These are phyloP conservation scores for Apiospora aurea DNA, from an alignment of 2,329 filamentous ascomycete species.

Conservation along the genomic window DNA sequence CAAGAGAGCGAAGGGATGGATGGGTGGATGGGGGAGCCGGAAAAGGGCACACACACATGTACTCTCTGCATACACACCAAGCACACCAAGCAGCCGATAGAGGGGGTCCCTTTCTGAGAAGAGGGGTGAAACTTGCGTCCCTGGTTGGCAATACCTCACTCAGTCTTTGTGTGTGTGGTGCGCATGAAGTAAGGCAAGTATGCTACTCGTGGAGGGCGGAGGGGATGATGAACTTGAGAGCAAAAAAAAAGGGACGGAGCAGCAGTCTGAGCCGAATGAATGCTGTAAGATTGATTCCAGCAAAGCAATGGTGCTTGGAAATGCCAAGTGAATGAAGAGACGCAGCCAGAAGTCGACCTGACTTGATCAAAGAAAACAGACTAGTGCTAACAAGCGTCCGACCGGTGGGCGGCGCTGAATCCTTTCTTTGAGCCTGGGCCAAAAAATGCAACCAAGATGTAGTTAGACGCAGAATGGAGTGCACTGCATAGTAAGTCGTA, in stretches of 20 bases:
- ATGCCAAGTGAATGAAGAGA: constrained; percentile 19
- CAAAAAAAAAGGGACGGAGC: constrained; percentile 14
- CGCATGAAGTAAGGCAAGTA: background rate
- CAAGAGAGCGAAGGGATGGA: constrained; percentile 19
- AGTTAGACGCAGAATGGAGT: constrained; percentile 20
- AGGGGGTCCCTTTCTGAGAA: constrained; percentile 17
- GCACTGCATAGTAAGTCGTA: background rate
- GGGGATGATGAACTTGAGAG: constrained; percentile 1
- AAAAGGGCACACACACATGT: constrained; percentile 16
- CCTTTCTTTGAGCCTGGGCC: constrained; percentile 12
- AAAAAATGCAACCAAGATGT: constrained; percentile 6
- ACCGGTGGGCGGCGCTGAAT: constrained; percentile 9
- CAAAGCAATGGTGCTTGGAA: constrained; percentile 19
- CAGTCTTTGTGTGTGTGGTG: constrained; percentile 7
- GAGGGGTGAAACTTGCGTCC: constrained; percentile 21
- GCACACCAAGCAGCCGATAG: constrained; percentile 7
- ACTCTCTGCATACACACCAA: constrained; percentile 12
- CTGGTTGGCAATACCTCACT: constrained; percentile 17
- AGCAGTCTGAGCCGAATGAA: constrained; percentile 6
- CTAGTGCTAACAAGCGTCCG: constrained; percentile 18
- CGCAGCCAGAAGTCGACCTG: background rate
- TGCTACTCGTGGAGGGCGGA: background rate
- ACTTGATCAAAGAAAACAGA: constrained; percentile 16
- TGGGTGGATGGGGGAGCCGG: constrained; percentile 4
- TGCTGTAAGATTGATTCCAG: constrained; percentile 18